A percentile compares a stretch with the other conserved stretches of the same genome.
phyloP scores from a whole-genome alignment of 345 rosid genomes.

The Physaria fendleri region DNA sequence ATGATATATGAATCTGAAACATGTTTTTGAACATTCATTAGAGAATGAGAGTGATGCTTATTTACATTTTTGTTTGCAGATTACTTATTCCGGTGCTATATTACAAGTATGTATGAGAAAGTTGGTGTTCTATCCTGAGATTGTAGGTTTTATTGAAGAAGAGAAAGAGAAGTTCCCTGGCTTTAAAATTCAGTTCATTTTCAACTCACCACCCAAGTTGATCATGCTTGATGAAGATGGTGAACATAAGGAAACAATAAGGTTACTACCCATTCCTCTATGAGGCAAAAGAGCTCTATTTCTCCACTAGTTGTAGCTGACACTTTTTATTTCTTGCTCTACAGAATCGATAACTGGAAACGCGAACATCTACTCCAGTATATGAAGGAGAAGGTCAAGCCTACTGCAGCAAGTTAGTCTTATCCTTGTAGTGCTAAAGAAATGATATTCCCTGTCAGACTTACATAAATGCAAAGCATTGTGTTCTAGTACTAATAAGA shows the following conservation, averaged over 20 bases:
- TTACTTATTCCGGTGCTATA: constrained; percentile 78
- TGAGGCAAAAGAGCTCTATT: background rate
- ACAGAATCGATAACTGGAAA: constrained; percentile 98
- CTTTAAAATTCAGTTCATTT: constrained; percentile 66
- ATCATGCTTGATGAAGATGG: constrained; percentile 77
- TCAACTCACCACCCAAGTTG: constrained; percentile 95
- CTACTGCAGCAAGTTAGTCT: constrained; percentile 35
- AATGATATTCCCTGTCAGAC: background rate
- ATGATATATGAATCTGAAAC: constrained; percentile 11
- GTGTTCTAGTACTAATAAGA: background rate
- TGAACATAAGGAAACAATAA: constrained; percentile 62
- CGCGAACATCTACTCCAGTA: constrained; percentile 84
- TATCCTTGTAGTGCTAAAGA: background rate
- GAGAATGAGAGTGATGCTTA: background rate
- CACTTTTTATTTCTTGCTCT: constrained; percentile 1
- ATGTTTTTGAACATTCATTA: background rate
- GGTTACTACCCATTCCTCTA: constrained; percentile 38
- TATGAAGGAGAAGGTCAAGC: constrained; percentile 67
- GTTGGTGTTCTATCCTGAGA: constrained; percentile 89
- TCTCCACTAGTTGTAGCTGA: background rate
- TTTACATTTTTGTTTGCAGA: constrained; percentile 33
- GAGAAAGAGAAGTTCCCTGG: constrained; percentile 75
- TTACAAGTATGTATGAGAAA: constrained; percentile 93
- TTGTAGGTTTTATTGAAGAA: constrained; percentile 85
- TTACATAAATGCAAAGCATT: background rate